Evolutionary conservation across 139 green algal genomes (phyloP).

Genomic region (Picochlorum sp.): DNA sequence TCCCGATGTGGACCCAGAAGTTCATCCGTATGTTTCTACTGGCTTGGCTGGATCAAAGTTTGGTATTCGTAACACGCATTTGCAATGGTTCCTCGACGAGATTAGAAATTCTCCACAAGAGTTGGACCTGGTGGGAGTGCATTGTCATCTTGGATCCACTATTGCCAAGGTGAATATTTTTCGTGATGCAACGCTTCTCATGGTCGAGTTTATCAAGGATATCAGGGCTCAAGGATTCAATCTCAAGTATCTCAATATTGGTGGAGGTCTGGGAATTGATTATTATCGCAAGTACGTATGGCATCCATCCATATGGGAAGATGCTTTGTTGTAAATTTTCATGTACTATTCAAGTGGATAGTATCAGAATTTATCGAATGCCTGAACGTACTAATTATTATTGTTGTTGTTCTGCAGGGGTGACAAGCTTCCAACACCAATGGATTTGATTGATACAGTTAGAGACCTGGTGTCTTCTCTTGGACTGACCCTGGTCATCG

Average conservation of each 20-base stretch:
- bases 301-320: background rate
- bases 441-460: constrained; percentile 88
- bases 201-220: constrained; percentile 81
- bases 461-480: constrained; percentile 54
- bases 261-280: constrained; percentile 92
- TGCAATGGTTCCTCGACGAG: constrained; percentile 58
- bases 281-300: constrained; percentile 52
- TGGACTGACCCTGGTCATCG: constrained; percentile 87
- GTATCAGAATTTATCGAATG: too few species aligned
- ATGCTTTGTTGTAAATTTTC: background rate
- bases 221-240: constrained; percentile 88
- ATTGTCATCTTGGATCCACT: constrained; percentile 91
- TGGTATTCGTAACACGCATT: constrained; percentile 92
- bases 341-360: too few species aligned
- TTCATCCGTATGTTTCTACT: constrained; percentile 93
- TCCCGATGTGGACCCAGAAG: constrained; percentile 94
- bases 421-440: constrained; percentile 72
- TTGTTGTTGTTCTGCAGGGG: constrained; percentile 7
- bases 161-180: constrained; percentile 98
- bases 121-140: constrained; percentile 83
- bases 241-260: constrained; percentile 90
- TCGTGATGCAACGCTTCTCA: constrained; percentile 81
- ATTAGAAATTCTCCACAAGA: constrained; percentile 58
- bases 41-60: constrained; percentile 94
- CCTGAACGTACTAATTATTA: background rate